Conservation (phyloP, 306 rosid species). For the Begonia loranthoides region DNA sequence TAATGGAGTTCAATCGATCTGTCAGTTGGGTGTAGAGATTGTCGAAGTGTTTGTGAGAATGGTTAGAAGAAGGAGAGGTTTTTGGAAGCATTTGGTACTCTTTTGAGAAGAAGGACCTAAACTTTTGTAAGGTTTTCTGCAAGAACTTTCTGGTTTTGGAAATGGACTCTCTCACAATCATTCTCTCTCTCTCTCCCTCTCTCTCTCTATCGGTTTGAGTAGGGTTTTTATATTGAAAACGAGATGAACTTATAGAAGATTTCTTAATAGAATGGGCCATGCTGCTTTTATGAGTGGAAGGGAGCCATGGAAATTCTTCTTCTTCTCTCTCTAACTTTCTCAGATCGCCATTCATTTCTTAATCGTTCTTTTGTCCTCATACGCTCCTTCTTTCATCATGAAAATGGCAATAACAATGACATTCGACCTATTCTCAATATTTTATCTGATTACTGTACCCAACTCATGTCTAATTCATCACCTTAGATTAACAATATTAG, state of each 20-base stretch:
- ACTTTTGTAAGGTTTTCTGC: constrained; percentile 41
- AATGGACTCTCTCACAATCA: constrained; percentile 57
- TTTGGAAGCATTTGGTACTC: constrained; percentile 60
- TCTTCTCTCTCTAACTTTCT: constrained; percentile 10
- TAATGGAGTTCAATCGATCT: no score
- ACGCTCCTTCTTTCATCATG: constrained; percentile 27
- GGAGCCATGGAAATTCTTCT: constrained; percentile 39
- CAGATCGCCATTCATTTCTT: constrained; percentile 10
- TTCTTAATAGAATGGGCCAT: no score
- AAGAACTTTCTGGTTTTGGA: constrained; percentile 67
- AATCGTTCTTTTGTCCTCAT: constrained; percentile 24
- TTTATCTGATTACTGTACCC: no score
- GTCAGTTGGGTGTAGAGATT: no score
- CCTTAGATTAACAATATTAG: no score
- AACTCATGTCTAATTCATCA: no score
- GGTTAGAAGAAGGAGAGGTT: constrained; percentile 18
- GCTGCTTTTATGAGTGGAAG: constrained; percentile 9
- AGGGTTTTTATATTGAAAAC: no score
- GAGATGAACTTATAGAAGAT: no score
- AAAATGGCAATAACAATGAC: no score
- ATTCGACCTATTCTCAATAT: no score
- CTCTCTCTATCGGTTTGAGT: no score
- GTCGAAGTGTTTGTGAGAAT: not conserved
- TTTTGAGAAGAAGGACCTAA: constrained; percentile 52
- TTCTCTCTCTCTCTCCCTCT: constrained; percentile 8